Evolutionary conservation across 202 grass and related monocot genomes (phyloP).

Genomic region (Setaria italica): DNA sequence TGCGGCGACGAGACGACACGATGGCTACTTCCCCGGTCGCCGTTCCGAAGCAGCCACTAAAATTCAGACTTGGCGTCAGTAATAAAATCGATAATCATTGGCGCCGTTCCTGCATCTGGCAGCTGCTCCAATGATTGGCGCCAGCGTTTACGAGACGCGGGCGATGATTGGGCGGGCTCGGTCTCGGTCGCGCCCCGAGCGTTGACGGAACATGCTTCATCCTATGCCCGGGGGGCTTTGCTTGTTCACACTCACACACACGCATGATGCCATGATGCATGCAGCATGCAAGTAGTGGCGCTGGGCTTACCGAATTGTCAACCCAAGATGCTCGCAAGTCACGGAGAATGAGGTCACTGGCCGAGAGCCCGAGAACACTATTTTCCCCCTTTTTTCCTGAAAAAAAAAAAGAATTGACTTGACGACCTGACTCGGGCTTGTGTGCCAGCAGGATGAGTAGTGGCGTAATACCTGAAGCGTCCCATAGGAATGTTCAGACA

Average conservation of each 20-base stretch:
- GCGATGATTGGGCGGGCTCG: background rate
- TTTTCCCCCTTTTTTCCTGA: too few species aligned
- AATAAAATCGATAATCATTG: conserved; percentile 1
- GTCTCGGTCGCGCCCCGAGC: background rate
- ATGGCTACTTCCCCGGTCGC: background rate
- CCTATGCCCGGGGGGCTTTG: background rate
- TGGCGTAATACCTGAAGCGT: background rate
- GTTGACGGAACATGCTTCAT: background rate
- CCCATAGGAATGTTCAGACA: background rate
- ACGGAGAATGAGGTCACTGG: conserved; percentile 6
- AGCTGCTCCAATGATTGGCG: background rate
- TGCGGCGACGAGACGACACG: background rate
- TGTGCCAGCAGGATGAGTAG: background rate
- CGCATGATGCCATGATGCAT: too few species aligned
- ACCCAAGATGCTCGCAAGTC: background rate
- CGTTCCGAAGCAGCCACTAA: background rate
- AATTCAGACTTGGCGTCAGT: background rate
- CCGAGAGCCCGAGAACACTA: background rate
- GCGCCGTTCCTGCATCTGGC: background rate
- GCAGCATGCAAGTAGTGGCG: background rate
- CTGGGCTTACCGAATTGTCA: background rate
- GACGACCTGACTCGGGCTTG: background rate
- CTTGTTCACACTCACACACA: background rate
- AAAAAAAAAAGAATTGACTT: background rate
- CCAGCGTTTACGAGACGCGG: background rate